phyloP scores from a whole-genome alignment of 768 basidiomycete genomes.

The Boletus reticuloceps region DNA sequence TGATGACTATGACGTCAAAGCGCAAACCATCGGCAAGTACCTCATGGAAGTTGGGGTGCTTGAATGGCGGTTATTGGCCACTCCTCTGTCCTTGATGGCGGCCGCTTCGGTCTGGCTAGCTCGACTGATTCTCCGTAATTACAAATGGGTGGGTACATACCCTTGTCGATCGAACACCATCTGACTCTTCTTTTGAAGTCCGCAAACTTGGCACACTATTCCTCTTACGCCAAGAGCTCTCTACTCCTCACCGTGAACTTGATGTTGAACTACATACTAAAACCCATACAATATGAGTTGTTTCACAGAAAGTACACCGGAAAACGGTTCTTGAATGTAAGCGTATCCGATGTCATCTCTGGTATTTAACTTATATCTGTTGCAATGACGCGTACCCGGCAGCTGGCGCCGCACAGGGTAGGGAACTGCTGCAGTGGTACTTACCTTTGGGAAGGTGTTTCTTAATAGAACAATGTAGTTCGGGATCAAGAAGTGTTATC shows the following conservation, averaged over 20 bases:
- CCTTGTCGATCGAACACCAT: background rate
- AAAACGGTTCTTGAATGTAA: conserved; percentile 80
- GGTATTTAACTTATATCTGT: background rate
- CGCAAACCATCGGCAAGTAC: conserved; percentile 87
- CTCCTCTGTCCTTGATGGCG: conserved; percentile 74
- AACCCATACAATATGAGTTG: conserved; percentile 67
- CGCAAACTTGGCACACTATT: conserved; percentile 83
- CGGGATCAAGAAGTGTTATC: no score
- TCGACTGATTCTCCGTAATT: conserved; percentile 70
- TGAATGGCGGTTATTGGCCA: conserved; percentile 71
- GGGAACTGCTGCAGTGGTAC: no score
- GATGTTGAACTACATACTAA: conserved; percentile 85
- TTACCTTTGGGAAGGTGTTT: no score
- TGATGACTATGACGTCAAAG: conserved; percentile 84
- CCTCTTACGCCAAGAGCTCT: conserved; percentile 77
- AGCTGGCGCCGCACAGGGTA: no score
- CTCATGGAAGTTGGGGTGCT: conserved; percentile 82
- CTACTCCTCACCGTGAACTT: conserved; percentile 78
- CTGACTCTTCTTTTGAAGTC: conserved; percentile 46
- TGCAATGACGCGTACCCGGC: no score
- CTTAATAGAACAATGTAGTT: no score
- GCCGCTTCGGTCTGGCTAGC: conserved; percentile 88
- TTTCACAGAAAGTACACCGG: conserved; percentile 88
- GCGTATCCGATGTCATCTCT: conserved; percentile 5
- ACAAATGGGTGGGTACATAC: conserved; percentile 78